These are phyloP conservation scores for Neonectria ditissima DNA, from an alignment of 2,329 filamentous ascomycete genomes.

Conservation along the genomic window DNA sequence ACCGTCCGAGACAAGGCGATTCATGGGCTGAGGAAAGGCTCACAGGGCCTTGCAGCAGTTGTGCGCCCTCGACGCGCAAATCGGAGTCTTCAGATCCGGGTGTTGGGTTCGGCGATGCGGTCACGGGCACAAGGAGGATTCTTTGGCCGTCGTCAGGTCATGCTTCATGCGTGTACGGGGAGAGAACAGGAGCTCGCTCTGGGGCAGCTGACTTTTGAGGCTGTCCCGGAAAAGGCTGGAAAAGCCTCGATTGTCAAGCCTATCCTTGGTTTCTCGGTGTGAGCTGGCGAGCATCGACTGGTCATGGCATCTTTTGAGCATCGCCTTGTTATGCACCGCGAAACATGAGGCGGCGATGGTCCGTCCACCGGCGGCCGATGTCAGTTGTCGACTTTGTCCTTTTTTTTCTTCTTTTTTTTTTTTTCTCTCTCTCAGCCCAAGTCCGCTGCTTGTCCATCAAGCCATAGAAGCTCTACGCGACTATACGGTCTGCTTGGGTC, in stretches of 20 bases:
- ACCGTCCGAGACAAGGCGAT: constrained; percentile 40
- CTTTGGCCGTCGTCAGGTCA: neutral
- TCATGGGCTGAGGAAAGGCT: constrained; percentile 29
- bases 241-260: constrained; percentile 5
- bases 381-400: neutral
- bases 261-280: constrained; percentile 18
- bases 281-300: constrained; percentile 12
- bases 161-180: neutral
- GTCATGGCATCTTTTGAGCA: neutral
- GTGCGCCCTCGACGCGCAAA: constrained; percentile 13
- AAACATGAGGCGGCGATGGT: constrained; percentile 5
- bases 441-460: too few relatives aligned
- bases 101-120: constrained; percentile 12
- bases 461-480: neutral
- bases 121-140: neutral
- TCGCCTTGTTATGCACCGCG: constrained; percentile 17
- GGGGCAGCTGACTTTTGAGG: neutral
- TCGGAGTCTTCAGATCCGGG: constrained; percentile 13
- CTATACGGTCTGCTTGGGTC: neutral
- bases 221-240: neutral
- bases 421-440: too few relatives aligned
- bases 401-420: too few relatives aligned
- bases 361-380: neutral
- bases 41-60: constrained; percentile 16
- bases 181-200: constrained; percentile 8